Base-by-base conservation (phyloP, 78 protist species). In the Dictyostelium discoideum region DNA sequence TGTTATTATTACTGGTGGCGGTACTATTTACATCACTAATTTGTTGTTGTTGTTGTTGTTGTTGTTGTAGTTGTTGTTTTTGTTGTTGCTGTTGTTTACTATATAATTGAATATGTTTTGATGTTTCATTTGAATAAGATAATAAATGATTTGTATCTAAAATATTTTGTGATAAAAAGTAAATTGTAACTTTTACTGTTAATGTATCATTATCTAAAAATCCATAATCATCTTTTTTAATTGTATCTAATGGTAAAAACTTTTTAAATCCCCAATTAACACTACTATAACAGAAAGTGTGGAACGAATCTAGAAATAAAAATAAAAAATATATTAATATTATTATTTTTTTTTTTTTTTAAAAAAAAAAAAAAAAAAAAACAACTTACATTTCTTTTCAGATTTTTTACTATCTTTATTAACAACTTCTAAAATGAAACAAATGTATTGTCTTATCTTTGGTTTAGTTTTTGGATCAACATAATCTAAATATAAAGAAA, bases 261-360 rank as follows among this genome's bases (percentile, higher is more conserved):
- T 90, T 90, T 39, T 90, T 90, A 57, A 90, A 90, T 32, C 95
- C 95, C 95, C 95, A 90, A 90, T 90, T 90, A 0, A 90, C 95
- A 82, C 95, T 90, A 39, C 95, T 90, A 39, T 90, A 90, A 54
- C 95, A 90, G 57, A 90, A 90, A 13, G 95, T 90, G 54, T 90
- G 95, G 84, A 90, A 90, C 20, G 88, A 82, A 39, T 89, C 94
- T 89, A 46, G 24, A 24, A 72, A 16, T 72, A 44, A n/a, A n/a
- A n/a, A 37, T 50, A 26, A 72, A 26, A 16, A 18, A 16, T 32
- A 7, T 18, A 78, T 74, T 48, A 10, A 5, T 7, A 54, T 16
- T 26, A 50, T 1, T 63, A 8, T 22, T 10, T 9, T 40, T 32
- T 29, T 76, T 18, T 29, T 5, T 69, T 9, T 40, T 54, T 32